Conservation (phyloP, 2,329 filamentous ascomycete species). For the Nemania sp. region DNA sequence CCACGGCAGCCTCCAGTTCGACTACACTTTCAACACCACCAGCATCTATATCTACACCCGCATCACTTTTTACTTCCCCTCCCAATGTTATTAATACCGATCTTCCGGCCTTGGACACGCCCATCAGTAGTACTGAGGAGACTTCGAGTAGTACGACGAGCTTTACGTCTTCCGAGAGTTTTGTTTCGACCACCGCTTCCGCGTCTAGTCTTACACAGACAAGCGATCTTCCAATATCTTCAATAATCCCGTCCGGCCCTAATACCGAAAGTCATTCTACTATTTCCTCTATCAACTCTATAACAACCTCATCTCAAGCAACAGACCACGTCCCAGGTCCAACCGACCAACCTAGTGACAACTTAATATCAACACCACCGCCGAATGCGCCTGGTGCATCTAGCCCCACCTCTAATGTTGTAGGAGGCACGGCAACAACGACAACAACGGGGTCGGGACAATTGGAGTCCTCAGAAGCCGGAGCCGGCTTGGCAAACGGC, state of each 20-base stretch:
- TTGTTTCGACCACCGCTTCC: slow-evolving; percentile 26
- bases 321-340: slow-evolving; percentile 15
- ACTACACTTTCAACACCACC: slow-evolving; percentile 24
- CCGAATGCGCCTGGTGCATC: slow-evolving; percentile 11
- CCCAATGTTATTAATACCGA: not conserved
- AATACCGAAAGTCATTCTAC: slow-evolving; percentile 7
- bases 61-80: no score
- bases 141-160: slow-evolving; percentile 45
- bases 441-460: slow-evolving; percentile 16
- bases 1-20: slow-evolving; percentile 8
- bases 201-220: slow-evolving; percentile 22
- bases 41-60: slow-evolving; percentile 6
- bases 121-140: slow-evolving; percentile 23
- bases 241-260: slow-evolving; percentile 9
- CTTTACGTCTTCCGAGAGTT: slow-evolving; percentile 35
- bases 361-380: slow-evolving; percentile 21
- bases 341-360: slow-evolving; percentile 17
- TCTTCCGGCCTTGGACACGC: not conserved
- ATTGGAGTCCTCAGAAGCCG: slow-evolving; percentile 25
- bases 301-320: slow-evolving; percentile 17
- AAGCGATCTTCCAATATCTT: slow-evolving; percentile 15
- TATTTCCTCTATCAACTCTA: not conserved
- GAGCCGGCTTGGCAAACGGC: slow-evolving; percentile 24
- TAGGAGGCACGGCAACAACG: not conserved
- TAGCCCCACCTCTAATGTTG: not conserved